Conservation (phyloP, 371 early-diverging fungal species). For the Actinomortierella ambigua region DNA sequence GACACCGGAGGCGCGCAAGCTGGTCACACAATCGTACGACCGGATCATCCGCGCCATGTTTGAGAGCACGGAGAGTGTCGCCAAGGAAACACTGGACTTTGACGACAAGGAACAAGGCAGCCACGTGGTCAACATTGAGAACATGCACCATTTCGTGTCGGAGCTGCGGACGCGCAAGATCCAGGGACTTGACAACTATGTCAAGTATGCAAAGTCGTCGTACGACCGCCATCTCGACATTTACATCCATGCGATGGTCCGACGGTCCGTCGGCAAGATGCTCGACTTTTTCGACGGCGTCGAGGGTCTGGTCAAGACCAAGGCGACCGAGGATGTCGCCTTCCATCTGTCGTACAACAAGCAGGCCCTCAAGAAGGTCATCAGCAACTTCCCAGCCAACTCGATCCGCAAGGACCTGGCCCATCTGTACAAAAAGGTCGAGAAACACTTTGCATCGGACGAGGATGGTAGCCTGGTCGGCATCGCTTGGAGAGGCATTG, state of each 20-base stretch:
- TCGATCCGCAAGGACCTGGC: constrained; percentile 85
- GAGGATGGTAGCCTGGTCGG: constrained; percentile 84
- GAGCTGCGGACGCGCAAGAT: constrained; percentile 75
- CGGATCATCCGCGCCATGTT: constrained; percentile 85
- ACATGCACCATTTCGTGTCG: constrained; percentile 90
- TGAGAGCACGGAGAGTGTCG: constrained; percentile 86
- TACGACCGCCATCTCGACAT: constrained; percentile 84
- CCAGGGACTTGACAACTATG: constrained; percentile 71
- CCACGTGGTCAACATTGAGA: constrained; percentile 63
- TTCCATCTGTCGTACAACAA: constrained; percentile 89
- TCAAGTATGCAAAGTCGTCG: constrained; percentile 82
- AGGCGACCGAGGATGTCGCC: constrained; percentile 80
- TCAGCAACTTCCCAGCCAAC: constrained; percentile 82
- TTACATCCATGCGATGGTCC: constrained; percentile 86
- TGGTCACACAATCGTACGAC: constrained; percentile 83
- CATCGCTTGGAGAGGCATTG: constrained; percentile 92
- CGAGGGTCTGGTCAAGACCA: constrained; percentile 77
- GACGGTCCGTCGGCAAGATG: constrained; percentile 86
- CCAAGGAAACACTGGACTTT: constrained; percentile 67
- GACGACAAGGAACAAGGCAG: constrained; percentile 92
- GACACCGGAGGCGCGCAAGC: constrained; percentile 68
- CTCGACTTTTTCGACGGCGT: constrained; percentile 96
- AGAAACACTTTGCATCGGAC: constrained; percentile 82
- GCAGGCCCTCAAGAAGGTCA: constrained; percentile 82
- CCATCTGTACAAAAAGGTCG: constrained; percentile 86